Percentiles rank a stretch among this genome's conserved stretches.
Evolutionary conservation across 2,329 filamentous ascomycete species (phyloP).

Genomic region (Ascochyta koolunga): DNA sequence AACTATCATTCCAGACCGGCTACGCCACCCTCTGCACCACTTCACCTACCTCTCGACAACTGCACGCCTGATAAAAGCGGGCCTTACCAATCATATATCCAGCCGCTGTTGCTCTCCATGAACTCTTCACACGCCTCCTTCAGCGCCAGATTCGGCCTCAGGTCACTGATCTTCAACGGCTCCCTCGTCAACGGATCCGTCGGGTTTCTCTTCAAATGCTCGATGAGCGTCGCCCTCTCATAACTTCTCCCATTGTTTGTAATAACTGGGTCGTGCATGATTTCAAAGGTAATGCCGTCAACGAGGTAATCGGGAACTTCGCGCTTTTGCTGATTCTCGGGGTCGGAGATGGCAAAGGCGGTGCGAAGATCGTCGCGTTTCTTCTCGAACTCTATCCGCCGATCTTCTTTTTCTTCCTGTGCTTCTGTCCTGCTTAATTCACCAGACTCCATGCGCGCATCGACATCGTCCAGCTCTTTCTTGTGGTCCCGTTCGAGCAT

Average conservation of each 20-base stretch:
- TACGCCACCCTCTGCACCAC: not conserved
- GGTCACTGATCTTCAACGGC: slow-evolving; percentile 69
- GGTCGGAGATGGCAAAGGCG: slow-evolving; percentile 56
- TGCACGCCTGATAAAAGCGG: slow-evolving; percentile 20
- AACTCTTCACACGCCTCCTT: slow-evolving; percentile 86
- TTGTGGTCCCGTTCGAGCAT: slow-evolving; percentile 45
- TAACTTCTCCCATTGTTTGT: slow-evolving; percentile 90
- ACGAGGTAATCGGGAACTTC: slow-evolving; percentile 77
- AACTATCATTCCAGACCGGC: not conserved
- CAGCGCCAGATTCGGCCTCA: slow-evolving; percentile 81
- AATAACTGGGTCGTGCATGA: slow-evolving; percentile 73
- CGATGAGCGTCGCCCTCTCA: slow-evolving; percentile 82
- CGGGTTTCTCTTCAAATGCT: slow-evolving; percentile 76
- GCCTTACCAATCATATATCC: slow-evolving; percentile 85
- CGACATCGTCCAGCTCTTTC: slow-evolving; percentile 47
- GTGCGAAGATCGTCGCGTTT: slow-evolving; percentile 53
- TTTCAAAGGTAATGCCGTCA: slow-evolving; percentile 75
- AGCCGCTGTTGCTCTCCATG: slow-evolving; percentile 77
- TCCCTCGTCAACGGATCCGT: slow-evolving; percentile 87
- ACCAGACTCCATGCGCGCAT: slow-evolving; percentile 41
- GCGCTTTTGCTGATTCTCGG: slow-evolving; percentile 49
- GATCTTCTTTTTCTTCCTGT: slow-evolving; percentile 55
- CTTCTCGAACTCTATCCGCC: slow-evolving; percentile 48
- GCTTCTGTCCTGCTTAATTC: slow-evolving; percentile 54
- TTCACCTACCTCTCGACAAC: slow-evolving; percentile 20